These are phyloP conservation scores for Closterium sp. DNA, from an alignment of 139 green algal genomes.

Conservation along the genomic window DNA sequence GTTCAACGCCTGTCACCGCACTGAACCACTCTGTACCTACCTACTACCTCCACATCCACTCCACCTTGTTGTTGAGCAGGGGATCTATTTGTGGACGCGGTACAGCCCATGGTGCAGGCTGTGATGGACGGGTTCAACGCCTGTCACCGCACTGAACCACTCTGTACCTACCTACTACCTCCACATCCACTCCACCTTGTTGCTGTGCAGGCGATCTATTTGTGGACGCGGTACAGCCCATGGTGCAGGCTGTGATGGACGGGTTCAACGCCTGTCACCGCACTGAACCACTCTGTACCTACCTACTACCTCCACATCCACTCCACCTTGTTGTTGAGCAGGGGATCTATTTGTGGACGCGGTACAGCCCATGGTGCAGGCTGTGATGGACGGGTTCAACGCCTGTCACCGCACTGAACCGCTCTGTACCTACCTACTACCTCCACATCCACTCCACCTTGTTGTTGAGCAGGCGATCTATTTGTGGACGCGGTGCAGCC, in stretches of 20 bases:
- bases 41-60: too few species aligned
- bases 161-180: too few species aligned
- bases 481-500: constrained; percentile 47
- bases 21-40: too few species aligned
- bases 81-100: not conserved
- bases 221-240: constrained; percentile 26
- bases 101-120: constrained; percentile 45
- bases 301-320: too few species aligned
- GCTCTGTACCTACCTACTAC: not conserved
- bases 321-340: too few species aligned
- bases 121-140: constrained; percentile 56
- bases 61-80: too few species aligned
- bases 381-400: constrained; percentile 55
- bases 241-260: constrained; percentile 51
- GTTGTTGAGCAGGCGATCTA: too few species aligned
- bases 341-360: too few species aligned
- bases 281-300: not conserved
- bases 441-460: too few species aligned
- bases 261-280: constrained; percentile 43
- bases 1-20: constrained; percentile 45
- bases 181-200: too few species aligned
- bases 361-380: constrained; percentile 44
- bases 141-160: too few species aligned
- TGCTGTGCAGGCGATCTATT: too few species aligned
- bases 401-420: not conserved